Evolutionary conservation across 768 basidiomycete species (phyloP), one percentile per base, ranked within the genome.

Genomic region (Rhizopogon sp.): DNA sequence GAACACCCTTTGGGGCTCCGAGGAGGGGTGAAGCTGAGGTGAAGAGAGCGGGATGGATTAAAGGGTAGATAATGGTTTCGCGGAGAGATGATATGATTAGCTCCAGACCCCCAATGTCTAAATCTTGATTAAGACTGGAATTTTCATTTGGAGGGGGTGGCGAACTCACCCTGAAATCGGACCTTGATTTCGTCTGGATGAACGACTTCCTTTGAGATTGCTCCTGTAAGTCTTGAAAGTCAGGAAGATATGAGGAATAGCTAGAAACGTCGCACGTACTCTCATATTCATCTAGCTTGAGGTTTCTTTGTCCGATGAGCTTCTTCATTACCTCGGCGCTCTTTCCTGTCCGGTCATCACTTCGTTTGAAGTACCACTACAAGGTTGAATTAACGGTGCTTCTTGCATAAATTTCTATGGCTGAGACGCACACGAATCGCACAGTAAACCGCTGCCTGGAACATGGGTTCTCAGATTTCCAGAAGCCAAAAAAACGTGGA

Each of bases 61-160:
- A 82, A 1, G 96, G 96, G 66, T 90, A 96, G 64, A 98, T 98
- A 55, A 99, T 87, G 53, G 94, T 91, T 76, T 98, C 97, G 51
- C 92, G 85, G 50, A 99, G 82, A 33, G 89, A 91, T 17, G 85
- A 79, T 54, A 98, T 86, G 61, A 98, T 97, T 33, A 84, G 74
- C 50, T 98, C 96, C 37, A 99, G 81, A 16, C 97, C 97, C 16
- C 96, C 97, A 52, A 99, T 90, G 63, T 96, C 93, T 79, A 68
- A 55, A 55, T 58, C 2, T 10, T 29, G 8, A 41, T 44, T 29
- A 9, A 43, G 33, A 16, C 25, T 2, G 6, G 6, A 13, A 10
- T 13, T 22, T 25, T 40, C 6, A 52, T 49, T 11, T 22, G 5
- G 4, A 11, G 25, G 20, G 3, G 11, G 29, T 43, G 44, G 25